Base-by-base conservation (phyloP, 164 flowering plant species). In the Tinospora cordifolia region DNA sequence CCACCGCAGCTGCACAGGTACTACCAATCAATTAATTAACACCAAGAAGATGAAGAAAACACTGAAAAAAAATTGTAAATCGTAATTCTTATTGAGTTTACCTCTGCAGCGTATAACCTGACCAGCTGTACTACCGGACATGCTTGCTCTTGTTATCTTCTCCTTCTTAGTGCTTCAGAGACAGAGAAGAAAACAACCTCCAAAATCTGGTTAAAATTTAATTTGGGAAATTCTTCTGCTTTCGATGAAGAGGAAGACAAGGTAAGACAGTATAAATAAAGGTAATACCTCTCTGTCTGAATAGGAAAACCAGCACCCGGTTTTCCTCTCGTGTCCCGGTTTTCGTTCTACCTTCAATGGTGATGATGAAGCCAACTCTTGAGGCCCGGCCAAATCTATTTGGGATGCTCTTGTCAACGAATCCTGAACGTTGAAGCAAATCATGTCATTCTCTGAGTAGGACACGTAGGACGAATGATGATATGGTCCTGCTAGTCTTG, bases 1-100 rank as follows among this genome's bases (percentile, higher is more conserved):
- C 84, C 30, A 84, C 86, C 6, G 84, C 87, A 74, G 85, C 87
- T 84, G 68, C 63, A 17, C 30, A 63, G n/a, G 25, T 39, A 24
- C 6, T 62, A 57, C 19, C 63, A 36, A 67, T 11, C 9, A 75
- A 39, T 17, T 41, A 27, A 70, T 19, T 9, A 27, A 59, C 19
- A 25, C 0, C 41, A 30, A 57, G 10, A 7, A 19, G 3, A 60
- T 0, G 6, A 54, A 6, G n/a, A 54, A 6, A 54, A 8, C 24
- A 17, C n/a, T 0, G n/a, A 15, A 6, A n/a, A 51, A 51, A 41
- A 0, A 8, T 11, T 30, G 36, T 1, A 41, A 11, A 41, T 9
- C 12, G 47, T 10, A 44, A 44, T 44, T 44, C 0, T 11, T 11
- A 5, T 54, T 30, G 13, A 21, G 46, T 15, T 30, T 74, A 78